Base-by-base conservation (phyloP, 306 rosid genomes). In the Trifolium repens region DNA sequence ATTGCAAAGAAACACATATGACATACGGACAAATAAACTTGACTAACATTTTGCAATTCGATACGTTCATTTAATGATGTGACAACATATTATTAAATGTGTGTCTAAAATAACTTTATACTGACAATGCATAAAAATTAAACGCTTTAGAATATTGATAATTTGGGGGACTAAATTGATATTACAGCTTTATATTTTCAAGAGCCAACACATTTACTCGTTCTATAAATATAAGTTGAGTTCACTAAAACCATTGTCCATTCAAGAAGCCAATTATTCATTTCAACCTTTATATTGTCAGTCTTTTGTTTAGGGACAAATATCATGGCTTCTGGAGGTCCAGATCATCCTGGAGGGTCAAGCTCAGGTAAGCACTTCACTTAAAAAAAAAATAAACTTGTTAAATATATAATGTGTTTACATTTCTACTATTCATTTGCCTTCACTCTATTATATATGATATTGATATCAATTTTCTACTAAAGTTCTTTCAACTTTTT, bases 291-390 rank as follows among this genome's bases (percentile, higher is more conserved):
- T 22, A 22, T 22, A 22, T 67, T 39, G 42, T 27, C 24, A 19
- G 13, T 71, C 57, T 24, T 52, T 62, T 8, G 44, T 16, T 34
- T 5, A 40, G 12, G 26, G 15, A 32, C 39, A 63, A 1, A 15
- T 17, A 61, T 15, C 13, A 87, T 85, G 91, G 79, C 81, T 67
- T 65, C 50, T 14, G 68, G 8, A 34, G 40, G 69, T 42, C 74
- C 70, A 72, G 69, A 46, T 50, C 59, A 62, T 43, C 59, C 80
- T 79, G 72, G 79, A 74, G 73, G 57, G 8, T 80, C 84, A 15
- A 73, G 46, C 55, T 52, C 71, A 15, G 75, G 87, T 82, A 80
- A 80, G 72, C 5, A 14, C 26, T 30, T 7, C 49, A 30, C 42
- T 52, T 52, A 4, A 4, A 34, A 6, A 6, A 30, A 10, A 11